phyloP scores from a whole-genome alignment of 768 basidiomycete species.

The Pholiota molesta region DNA sequence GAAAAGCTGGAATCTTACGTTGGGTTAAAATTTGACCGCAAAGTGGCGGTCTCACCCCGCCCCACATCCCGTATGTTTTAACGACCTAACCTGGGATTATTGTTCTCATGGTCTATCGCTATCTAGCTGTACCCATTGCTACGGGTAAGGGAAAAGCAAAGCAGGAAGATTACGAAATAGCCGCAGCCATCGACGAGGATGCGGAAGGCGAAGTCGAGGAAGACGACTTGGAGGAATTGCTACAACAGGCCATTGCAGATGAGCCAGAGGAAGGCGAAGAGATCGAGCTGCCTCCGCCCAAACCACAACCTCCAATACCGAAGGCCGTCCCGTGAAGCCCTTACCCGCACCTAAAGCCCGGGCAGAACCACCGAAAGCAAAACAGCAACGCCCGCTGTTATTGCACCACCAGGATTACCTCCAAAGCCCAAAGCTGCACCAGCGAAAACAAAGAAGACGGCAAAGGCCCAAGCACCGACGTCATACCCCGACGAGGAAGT shows the following conservation, averaged over 20 bases:
- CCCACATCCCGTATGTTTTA: slow-evolving; percentile 36
- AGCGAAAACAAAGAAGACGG: slow-evolving; percentile 2
- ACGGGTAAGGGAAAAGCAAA: slow-evolving; percentile 20
- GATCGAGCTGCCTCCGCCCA: slow-evolving; percentile 30
- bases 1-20: slow-evolving; percentile 77
- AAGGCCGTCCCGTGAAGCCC: slow-evolving; percentile 32
- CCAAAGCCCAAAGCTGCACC: slow-evolving; percentile 10
- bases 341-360: slow-evolving; percentile 22
- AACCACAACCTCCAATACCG: slow-evolving; percentile 29
- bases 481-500: slow-evolving; percentile 21
- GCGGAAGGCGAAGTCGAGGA: slow-evolving; percentile 36
- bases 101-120: slow-evolving; percentile 10
- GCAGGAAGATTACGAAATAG: slow-evolving; percentile 15
- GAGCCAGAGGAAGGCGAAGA: slow-evolving; percentile 33
- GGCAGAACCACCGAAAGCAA: slow-evolving; percentile 16
- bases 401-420: slow-evolving; percentile 22
- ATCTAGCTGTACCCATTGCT: slow-evolving; percentile 13
- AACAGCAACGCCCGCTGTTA: neutral
- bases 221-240: slow-evolving; percentile 43
- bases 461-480: neutral
- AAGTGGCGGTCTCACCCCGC: slow-evolving; percentile 31
- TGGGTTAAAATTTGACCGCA: slow-evolving; percentile 54
- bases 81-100: slow-evolving; percentile 4
- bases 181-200: slow-evolving; percentile 28
- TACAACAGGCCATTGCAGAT: slow-evolving; percentile 19